phyloP scores from a whole-genome alignment of 192 early-diverging fungal species.

The Pilobolus umbonatus region DNA sequence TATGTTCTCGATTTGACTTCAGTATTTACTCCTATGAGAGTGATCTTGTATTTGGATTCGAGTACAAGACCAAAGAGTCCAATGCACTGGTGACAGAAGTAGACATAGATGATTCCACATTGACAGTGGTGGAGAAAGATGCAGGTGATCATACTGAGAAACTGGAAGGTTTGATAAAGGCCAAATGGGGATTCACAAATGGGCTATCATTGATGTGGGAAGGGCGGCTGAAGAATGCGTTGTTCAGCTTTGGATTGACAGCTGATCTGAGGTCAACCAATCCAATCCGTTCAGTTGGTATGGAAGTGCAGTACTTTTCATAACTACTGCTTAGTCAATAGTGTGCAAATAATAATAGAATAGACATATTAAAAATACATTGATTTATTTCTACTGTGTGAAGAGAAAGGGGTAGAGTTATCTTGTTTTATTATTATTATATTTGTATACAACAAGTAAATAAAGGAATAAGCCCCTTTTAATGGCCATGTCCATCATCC shows the following conservation, averaged over 20 bases:
- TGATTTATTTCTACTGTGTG: no score
- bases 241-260: conserved; percentile 65
- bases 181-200: conserved; percentile 23
- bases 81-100: neutral
- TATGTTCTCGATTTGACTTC: conserved; percentile 85
- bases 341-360: neutral
- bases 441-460: neutral
- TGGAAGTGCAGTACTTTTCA: conserved; percentile 57
- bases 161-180: conserved; percentile 33
- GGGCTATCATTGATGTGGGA: conserved; percentile 71
- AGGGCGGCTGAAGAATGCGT: conserved; percentile 55
- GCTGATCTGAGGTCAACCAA: conserved; percentile 50
- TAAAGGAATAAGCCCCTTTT: neutral
- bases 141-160: conserved; percentile 27
- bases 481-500: conserved; percentile 53
- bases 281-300: conserved; percentile 49
- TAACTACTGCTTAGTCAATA: no score
- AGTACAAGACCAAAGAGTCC: conserved; percentile 60
- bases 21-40: conserved; percentile 89
- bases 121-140: neutral
- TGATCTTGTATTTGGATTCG: conserved; percentile 83
- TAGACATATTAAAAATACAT: no score
- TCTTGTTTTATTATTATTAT: neutral
- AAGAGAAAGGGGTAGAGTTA: no score
- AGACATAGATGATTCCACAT: no score